Base-by-base conservation (phyloP, 2,329 filamentous ascomycete species). In the Aspergillus ibericus region DNA sequence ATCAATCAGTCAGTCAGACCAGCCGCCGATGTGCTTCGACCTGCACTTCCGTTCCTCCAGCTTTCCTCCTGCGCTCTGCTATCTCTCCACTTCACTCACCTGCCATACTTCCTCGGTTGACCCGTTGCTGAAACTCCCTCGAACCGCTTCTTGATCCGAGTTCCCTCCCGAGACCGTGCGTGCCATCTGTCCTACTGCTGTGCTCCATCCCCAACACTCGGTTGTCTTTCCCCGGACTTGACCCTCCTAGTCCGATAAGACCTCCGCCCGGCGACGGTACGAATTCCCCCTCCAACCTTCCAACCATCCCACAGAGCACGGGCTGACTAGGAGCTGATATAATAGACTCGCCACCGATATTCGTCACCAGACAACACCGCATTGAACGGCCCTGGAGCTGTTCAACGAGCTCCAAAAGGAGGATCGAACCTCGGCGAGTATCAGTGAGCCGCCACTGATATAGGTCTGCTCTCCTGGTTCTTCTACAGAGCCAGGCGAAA, bases 401-500 rank as follows among this genome's bases (percentile, higher is more conserved):
- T 36, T 35, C 29, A 50, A 56, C 60, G 27, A 66, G 60, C 58
- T 65, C 55, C 48, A 54, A 27, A 52, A 54, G 52, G 58, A 57
- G 57, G 48, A 60, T 51, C 58, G 55, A 64, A 53, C 61, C 62
- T 47, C 62, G 62, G 61, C 59, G 61, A 69, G 64, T 66, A 70
- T 67, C 65, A 67, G 66, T 65, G 61, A 70, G 61, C 68, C 66
- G 64, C 68, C 66, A 63, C 67, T 63, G 63, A 63, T 69, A 66
- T 61, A 72, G 70, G 69, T 77, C 74, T 77, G 71, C 72, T 75
- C 74, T 72, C 74, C 75, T 77, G 75, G 75, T 78, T 78, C 75
- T 76, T 63, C 51, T 61, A 65, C 67, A 72, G 76, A 77, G 73
- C 75, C 74, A 74, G 76, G 72, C 63, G 66, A 70, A 68, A 72